Evolutionary conservation across 2,329 filamentous ascomycete genomes (phyloP), one percentile per base, ranked within the genome.

Genomic region (Hypomyces rosellus): DNA sequence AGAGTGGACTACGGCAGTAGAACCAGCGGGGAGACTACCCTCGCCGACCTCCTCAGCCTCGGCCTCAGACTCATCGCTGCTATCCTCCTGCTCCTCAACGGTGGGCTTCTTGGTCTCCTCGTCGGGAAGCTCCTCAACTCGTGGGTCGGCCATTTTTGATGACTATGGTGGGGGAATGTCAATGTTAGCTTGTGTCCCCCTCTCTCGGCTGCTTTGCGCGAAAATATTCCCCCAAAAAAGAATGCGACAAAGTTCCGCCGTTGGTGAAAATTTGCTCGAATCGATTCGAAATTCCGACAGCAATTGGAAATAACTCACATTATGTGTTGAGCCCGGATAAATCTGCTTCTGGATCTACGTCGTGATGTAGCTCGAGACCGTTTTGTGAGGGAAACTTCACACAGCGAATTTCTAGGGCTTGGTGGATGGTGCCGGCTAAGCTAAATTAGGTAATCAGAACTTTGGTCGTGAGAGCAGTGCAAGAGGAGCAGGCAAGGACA

Each of bases 61-160:
- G 9, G 25, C 25, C 65, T 89, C 88, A 62, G 86, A 88, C 61
- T 89, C 85, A 65, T 83, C 84, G 75, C 81, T 85, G 68, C 79
- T 83, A 59, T 84, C 83, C 57, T 85, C 84, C 64, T 85, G 82
- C 71, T 89, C 85, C 66, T 89, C 84, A 66, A 86, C 80, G 65
- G 81, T 83, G 68, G 82, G 80, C 82, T 93, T 91, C 78, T 88
- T 84, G 69, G 84, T 81, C 77, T 89, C 86, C 67, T 91, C 90
- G 70, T 97, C 93, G 64, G 89, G 86, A 66, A 99, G 84, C 78
- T 99, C 93, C 81, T 99, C 92, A 75, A 97, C 86, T 75, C 92
- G 88, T 73, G 92, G 89, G 81, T 96, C 95, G 72, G 93, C 87
- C 93, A 99, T 99, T 73, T 73, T 74, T 88, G 69, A 66, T 60